phyloP scores from a whole-genome alignment of 306 rosid species.

The Clitoria ternatea region DNA sequence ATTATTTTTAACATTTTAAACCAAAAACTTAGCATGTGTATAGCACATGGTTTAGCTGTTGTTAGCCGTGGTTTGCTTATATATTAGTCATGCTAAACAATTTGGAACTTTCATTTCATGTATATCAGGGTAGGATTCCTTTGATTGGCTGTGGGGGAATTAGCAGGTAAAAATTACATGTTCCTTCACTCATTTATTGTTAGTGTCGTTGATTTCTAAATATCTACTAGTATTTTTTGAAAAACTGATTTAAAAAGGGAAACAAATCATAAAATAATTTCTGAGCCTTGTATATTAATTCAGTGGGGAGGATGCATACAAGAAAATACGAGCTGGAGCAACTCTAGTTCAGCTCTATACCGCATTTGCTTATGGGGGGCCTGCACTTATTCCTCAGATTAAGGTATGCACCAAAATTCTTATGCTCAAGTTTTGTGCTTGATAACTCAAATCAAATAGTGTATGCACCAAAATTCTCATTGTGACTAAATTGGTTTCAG shows the following conservation, averaged over 20 bases:
- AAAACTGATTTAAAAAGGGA: not conserved
- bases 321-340: slow-evolving; percentile 88
- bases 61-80: not conserved
- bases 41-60: not conserved
- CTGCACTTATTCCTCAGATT: slow-evolving; percentile 92
- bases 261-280: not conserved
- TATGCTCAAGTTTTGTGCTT: slow-evolving; percentile 5
- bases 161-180: slow-evolving; percentile 54
- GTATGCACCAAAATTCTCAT: slow-evolving; percentile 20
- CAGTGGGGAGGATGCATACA: slow-evolving; percentile 95
- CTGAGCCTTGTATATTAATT: slow-evolving; percentile 13
- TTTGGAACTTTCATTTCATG: slow-evolving; percentile 23
- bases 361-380: slow-evolving; percentile 90
- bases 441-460: not conserved
- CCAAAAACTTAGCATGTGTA: not conserved
- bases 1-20: not conserved
- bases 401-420: slow-evolving; percentile 52
- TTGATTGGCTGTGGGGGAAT: slow-evolving; percentile 90
- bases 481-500: slow-evolving; percentile 38
- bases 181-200: not conserved
- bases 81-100: slow-evolving; percentile 6
- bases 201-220: slow-evolving; percentile 12
- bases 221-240: not conserved
- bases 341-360: slow-evolving; percentile 94
- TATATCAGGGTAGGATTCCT: slow-evolving; percentile 77